Percentiles rank a stretch among this genome's conserved stretches.
Evolutionary conservation across 2,329 filamentous ascomycete genomes (phyloP).

Genomic region (Penicillium rolfsii): DNA sequence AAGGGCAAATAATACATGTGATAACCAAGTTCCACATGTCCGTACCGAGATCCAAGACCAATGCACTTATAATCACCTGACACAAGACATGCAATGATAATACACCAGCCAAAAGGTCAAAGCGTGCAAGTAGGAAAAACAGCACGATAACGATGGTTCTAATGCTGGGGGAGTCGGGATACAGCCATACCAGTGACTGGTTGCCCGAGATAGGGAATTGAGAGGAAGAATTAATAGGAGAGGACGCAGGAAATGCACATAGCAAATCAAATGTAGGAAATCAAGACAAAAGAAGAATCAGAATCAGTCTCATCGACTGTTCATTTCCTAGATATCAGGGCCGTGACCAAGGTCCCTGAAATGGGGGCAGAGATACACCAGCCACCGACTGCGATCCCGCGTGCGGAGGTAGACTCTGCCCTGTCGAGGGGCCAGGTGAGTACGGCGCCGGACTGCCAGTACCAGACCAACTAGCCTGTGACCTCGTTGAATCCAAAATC

Average conservation of each 20-base stretch:
- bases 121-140: background rate
- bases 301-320: background rate
- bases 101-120: slow-evolving; percentile 17
- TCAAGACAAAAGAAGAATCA: background rate
- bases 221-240: background rate
- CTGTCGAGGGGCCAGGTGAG: slow-evolving; percentile 15
- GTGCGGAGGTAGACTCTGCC: slow-evolving; percentile 8
- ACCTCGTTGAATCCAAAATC: slow-evolving; percentile 18
- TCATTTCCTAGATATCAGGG: slow-evolving; percentile 10
- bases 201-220: slow-evolving; percentile 1
- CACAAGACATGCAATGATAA: slow-evolving; percentile 15
- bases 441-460: slow-evolving; percentile 23
- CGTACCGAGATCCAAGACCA: background rate
- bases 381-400: slow-evolving; percentile 19
- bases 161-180: background rate
- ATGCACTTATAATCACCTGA: background rate
- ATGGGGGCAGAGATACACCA: slow-evolving; percentile 25
- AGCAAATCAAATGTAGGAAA: slow-evolving; percentile 7
- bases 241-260: slow-evolving; percentile 18
- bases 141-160: background rate
- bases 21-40: background rate
- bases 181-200: slow-evolving; percentile 26
- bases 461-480: slow-evolving; percentile 25
- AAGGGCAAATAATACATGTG: background rate
- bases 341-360: slow-evolving; percentile 29